Evolutionary conservation across 495 filamentous ascomycete species (phyloP).

Genomic region (Podospora conica): DNA sequence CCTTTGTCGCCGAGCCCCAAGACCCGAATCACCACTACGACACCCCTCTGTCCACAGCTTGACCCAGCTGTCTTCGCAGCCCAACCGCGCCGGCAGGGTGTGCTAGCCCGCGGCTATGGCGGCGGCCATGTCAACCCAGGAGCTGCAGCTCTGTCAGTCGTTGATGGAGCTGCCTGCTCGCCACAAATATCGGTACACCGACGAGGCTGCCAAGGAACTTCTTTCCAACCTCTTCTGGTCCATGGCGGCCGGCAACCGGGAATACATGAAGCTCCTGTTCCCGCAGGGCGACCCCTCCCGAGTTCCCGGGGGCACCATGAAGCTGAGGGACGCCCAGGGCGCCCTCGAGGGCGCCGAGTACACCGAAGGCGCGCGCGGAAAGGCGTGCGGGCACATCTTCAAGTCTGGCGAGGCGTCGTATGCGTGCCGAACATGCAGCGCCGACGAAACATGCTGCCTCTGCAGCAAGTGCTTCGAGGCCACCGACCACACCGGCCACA

Average conservation of each 20-base stretch:
- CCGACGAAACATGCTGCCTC: conserved; percentile 79
- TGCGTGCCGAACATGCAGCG: conserved; percentile 83
- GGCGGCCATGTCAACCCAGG: conserved; percentile 57
- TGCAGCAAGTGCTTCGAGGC: conserved; percentile 90
- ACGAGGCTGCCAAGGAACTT: conserved; percentile 60
- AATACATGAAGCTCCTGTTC: conserved; percentile 72
- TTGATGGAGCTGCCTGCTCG: conserved; percentile 65
- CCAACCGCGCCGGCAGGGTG: background rate
- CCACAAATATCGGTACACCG: conserved; percentile 65
- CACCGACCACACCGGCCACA: conserved; percentile 91
- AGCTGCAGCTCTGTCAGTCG: conserved; percentile 69
- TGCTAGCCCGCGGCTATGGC: conserved; percentile 28
- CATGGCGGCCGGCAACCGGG: conserved; percentile 63
- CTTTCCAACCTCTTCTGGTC: conserved; percentile 77
- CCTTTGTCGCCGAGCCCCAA: background rate
- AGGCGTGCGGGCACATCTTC: conserved; percentile 97
- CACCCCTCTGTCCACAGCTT: background rate
- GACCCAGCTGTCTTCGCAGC: background rate
- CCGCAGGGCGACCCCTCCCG: conserved; percentile 59
- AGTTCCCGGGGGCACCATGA: conserved; percentile 50
- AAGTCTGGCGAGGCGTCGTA: conserved; percentile 87
- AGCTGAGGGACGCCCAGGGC: conserved; percentile 79
- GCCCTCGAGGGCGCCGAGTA: conserved; percentile 91
- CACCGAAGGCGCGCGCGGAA: conserved; percentile 83
- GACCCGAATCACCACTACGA: background rate